Percentiles rank a stretch among this genome's conserved stretches.
Evolutionary conservation across 1,284 basidiomycete genomes (phyloP).

Genomic region (Anthracocystis walkeri): DNA sequence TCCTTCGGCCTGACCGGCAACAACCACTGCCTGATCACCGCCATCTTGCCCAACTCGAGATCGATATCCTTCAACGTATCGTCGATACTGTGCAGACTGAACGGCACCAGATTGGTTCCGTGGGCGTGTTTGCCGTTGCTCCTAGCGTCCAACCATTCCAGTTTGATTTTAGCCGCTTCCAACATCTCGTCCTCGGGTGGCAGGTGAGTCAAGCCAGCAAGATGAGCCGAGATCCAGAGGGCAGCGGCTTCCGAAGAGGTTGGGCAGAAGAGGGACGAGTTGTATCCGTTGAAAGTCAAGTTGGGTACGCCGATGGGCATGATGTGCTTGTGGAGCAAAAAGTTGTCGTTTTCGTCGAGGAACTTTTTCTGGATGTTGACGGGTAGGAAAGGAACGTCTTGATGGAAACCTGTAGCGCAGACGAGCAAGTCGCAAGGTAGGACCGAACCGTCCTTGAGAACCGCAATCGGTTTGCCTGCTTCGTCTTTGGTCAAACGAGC

Average conservation of each 20-base stretch:
- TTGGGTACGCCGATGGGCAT: slow-evolving; percentile 49
- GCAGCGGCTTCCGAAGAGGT: slow-evolving; percentile 59
- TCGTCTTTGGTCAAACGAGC: slow-evolving; percentile 13
- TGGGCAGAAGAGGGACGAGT: slow-evolving; percentile 58
- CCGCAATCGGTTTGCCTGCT: slow-evolving; percentile 17
- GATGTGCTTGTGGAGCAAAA: slow-evolving; percentile 57
- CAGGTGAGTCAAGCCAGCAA: slow-evolving; percentile 42
- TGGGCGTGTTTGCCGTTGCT: slow-evolving; percentile 56
- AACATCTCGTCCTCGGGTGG: slow-evolving; percentile 40
- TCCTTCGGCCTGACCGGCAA: slow-evolving; percentile 53
- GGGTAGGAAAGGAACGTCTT: slow-evolving; percentile 55
- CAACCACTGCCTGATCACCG: slow-evolving; percentile 55
- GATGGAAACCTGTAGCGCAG: slow-evolving; percentile 60
- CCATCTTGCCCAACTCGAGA: slow-evolving; percentile 28
- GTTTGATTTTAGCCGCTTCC: slow-evolving; percentile 32
- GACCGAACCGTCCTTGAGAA: slow-evolving; percentile 35
- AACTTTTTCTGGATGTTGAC: slow-evolving; percentile 44
- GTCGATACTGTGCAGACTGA: slow-evolving; percentile 61
- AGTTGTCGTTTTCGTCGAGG: slow-evolving; percentile 55
- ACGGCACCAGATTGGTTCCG: slow-evolving; percentile 61
- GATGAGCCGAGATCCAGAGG: slow-evolving; percentile 58
- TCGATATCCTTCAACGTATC: slow-evolving; percentile 53
- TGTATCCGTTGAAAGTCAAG: slow-evolving; percentile 62
- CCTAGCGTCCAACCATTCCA: slow-evolving; percentile 58
- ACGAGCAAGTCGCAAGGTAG: slow-evolving; percentile 50